Conservation (phyloP, 371 early-diverging fungal species). For the Mortierella sp. region DNA sequence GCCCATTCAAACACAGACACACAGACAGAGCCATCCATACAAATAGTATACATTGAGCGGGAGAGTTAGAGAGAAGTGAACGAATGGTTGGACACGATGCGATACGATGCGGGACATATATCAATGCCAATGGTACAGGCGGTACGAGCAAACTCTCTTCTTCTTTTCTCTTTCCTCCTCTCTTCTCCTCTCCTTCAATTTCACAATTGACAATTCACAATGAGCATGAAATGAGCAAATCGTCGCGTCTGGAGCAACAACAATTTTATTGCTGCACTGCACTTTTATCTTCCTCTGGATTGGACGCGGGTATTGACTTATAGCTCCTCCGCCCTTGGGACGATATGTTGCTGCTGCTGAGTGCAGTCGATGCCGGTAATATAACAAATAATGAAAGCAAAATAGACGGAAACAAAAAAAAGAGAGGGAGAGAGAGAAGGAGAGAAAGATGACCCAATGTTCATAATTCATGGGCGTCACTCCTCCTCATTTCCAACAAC, state of each 20-base stretch:
- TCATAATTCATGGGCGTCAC: neutral
- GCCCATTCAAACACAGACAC: conserved; percentile 9
- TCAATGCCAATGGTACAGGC: neutral
- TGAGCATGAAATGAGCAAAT: conserved; percentile 11
- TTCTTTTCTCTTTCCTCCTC: neutral
- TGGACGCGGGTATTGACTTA: neutral
- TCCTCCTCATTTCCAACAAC: conserved; percentile 2
- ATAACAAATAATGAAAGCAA: neutral
- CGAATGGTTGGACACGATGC: neutral
- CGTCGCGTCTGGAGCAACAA: neutral
- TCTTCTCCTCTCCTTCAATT: neutral
- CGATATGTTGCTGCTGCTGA: neutral
- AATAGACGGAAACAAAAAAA: neutral
- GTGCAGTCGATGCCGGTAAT: neutral
- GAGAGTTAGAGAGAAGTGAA: neutral
- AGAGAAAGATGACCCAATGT: neutral
- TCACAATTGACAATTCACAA: neutral
- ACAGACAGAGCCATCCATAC: conserved; percentile 5
- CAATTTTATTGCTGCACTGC: too few relatives aligned
- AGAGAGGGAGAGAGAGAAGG: neutral
- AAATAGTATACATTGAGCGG: neutral
- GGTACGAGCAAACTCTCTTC: conserved; percentile 4
- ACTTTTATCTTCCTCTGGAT: neutral
- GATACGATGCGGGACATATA: neutral
- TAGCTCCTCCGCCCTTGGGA: neutral